Evolutionary conservation across 2,329 filamentous ascomycete genomes (phyloP).

Genomic region (Xylariomycetidae sp.): DNA sequence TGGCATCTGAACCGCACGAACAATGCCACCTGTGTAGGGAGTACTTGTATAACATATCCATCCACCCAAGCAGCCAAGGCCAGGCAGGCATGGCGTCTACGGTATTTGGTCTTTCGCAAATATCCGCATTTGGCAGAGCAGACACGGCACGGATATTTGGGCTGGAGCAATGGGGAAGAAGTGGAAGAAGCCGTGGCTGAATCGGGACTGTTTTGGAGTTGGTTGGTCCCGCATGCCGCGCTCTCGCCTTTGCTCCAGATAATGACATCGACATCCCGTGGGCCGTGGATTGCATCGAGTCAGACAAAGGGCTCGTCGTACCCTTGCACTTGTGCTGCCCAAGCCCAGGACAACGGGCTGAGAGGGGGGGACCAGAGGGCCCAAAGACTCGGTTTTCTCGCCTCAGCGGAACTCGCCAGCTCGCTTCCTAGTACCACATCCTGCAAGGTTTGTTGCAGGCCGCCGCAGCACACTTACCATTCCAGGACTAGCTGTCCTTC

Average conservation of each 20-base stretch:
- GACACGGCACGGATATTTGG: constrained; percentile 26
- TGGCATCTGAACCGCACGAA: not conserved
- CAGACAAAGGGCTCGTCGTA: not conserved
- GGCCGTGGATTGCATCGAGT: not conserved
- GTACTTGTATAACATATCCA: not conserved
- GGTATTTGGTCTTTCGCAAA: too few relatives aligned
- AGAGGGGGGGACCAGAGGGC: constrained; percentile 16
- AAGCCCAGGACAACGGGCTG: too few relatives aligned
- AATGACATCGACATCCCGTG: not conserved
- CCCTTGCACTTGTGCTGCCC: too few relatives aligned
- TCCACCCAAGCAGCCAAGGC: not conserved
- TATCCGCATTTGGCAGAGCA: constrained; percentile 16
- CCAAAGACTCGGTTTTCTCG: constrained; percentile 28
- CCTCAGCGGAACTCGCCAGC: constrained; percentile 21
- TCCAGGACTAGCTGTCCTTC: constrained; percentile 1
- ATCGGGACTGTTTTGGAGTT: constrained; percentile 22
- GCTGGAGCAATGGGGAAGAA: constrained; percentile 15
- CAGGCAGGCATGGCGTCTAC: not conserved
- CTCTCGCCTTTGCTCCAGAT: constrained; percentile 4
- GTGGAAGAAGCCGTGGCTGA: constrained; percentile 22
- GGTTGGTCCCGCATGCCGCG: constrained; percentile 18
- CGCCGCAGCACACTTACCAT: not conserved
- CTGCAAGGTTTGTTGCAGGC: constrained; percentile 11
- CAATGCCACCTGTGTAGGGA: not conserved
- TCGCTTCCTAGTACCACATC: constrained; percentile 20